These are phyloP conservation scores for Coemansia reversa DNA, from an alignment of 192 early-diverging fungal species.

Conservation along the genomic window DNA sequence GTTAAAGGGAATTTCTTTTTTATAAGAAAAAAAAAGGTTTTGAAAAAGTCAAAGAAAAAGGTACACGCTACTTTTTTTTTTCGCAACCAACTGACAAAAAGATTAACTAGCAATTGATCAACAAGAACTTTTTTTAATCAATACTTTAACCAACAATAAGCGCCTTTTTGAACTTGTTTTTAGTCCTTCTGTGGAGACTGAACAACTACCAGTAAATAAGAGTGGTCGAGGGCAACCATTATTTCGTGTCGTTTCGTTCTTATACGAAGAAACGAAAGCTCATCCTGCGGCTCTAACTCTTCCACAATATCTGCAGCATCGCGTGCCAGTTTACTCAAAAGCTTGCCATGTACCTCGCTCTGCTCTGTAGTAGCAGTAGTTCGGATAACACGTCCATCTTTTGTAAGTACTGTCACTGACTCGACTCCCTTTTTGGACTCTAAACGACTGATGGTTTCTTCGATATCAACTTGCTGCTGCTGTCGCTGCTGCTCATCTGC, in stretches of 20 bases:
- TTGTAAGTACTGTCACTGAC: constrained; percentile 87
- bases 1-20: background rate
- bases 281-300: constrained; percentile 89
- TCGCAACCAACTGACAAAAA: no score
- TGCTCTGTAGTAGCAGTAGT: constrained; percentile 82
- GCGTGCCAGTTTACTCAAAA: constrained; percentile 79
- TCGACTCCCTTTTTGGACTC: constrained; percentile 88
- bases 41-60: constrained; percentile 1
- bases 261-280: constrained; percentile 90
- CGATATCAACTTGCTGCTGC: constrained; percentile 64
- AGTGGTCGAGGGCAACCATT: constrained; percentile 82
- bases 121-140: background rate
- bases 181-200: constrained; percentile 45
- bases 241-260: constrained; percentile 95
- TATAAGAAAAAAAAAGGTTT: constrained; percentile 1
- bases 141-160: background rate
- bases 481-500: background rate
- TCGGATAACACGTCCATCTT: constrained; percentile 86
- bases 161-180: background rate
- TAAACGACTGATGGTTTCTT: constrained; percentile 91
- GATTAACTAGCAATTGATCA: background rate
- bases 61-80: background rate
- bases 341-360: constrained; percentile 77
- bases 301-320: constrained; percentile 73
- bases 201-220: constrained; percentile 47